Conservation (phyloP, 192 early-diverging fungal species). For the Linnemannia exigua region DNA sequence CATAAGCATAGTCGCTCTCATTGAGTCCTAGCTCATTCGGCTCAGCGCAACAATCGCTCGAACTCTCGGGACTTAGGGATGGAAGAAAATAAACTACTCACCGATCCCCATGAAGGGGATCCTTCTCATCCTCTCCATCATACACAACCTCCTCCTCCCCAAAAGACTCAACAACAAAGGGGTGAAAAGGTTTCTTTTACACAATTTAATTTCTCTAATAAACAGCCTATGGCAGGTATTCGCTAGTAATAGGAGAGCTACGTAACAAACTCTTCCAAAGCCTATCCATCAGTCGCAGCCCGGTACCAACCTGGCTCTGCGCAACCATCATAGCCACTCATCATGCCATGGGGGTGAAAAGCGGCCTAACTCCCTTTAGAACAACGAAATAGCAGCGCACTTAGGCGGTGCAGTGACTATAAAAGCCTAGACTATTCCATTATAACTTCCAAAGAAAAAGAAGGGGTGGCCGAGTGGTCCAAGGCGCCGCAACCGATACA, state of each 20-base stretch:
- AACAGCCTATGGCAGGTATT: not conserved
- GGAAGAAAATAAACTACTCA: not conserved
- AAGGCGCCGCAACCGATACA: not conserved
- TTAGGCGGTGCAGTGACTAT: no score
- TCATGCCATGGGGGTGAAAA: no score
- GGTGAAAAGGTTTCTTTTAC: not conserved
- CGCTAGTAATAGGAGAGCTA: not conserved
- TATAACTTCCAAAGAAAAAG: not conserved
- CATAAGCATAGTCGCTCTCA: no score
- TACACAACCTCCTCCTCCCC: not conserved
- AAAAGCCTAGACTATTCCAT: no score
- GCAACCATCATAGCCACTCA: no score
- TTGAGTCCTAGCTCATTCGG: no score
- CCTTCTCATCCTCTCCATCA: not conserved
- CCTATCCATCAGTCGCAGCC: not conserved
- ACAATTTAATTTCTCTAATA: not conserved
- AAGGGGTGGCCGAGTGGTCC: not conserved
- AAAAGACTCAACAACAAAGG: not conserved
- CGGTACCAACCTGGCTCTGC: not conserved
- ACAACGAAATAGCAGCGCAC: no score
- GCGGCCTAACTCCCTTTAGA: no score
- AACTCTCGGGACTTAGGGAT: not conserved
- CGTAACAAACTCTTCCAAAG: not conserved
- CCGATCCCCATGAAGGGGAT: not conserved
- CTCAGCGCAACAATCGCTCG: not conserved